A percentile compares a stretch with the other conserved stretches of the same genome.
These are phyloP conservation scores for Athelia psychrophila DNA, from an alignment of 1,284 basidiomycete species.

Conservation along the genomic window DNA sequence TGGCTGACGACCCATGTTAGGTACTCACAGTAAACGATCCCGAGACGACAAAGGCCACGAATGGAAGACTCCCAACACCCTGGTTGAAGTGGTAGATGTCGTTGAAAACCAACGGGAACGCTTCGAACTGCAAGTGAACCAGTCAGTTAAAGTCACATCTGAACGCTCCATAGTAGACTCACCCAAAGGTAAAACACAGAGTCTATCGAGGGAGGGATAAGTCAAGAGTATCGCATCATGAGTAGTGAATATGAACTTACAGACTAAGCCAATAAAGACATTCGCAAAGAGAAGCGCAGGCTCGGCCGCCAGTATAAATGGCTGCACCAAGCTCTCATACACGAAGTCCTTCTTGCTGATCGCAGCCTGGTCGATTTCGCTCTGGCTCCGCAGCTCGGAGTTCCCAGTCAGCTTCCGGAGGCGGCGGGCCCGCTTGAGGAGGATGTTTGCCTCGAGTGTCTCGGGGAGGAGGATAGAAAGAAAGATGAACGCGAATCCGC, in stretches of 20 bases:
- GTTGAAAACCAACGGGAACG: constrained; percentile 30
- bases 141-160: no score
- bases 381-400: constrained; percentile 17
- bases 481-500: constrained; percentile 27
- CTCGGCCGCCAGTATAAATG: constrained; percentile 39
- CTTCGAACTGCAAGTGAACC: constrained; percentile 15
- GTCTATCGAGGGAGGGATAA: constrained; percentile 14
- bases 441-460: constrained; percentile 42
- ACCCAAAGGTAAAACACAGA: constrained; percentile 22
- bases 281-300: constrained; percentile 39
- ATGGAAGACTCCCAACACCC: constrained; percentile 41
- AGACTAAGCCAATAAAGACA: constrained; percentile 41
- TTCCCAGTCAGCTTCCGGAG: constrained; percentile 26
- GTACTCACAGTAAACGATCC: constrained; percentile 8
- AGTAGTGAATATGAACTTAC: neutral
- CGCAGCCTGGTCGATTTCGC: constrained; percentile 24
- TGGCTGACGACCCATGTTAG: neutral
- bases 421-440: constrained; percentile 29
- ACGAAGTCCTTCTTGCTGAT: constrained; percentile 16
- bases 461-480: constrained; percentile 50
- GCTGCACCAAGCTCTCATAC: constrained; percentile 28
- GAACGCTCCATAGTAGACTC: no score
- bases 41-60: constrained; percentile 40
- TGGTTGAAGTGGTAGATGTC: constrained; percentile 33
- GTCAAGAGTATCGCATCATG: neutral